phyloP scores from a whole-genome alignment of 2,329 filamentous ascomycete species.

The Fusarium coffeatum region DNA sequence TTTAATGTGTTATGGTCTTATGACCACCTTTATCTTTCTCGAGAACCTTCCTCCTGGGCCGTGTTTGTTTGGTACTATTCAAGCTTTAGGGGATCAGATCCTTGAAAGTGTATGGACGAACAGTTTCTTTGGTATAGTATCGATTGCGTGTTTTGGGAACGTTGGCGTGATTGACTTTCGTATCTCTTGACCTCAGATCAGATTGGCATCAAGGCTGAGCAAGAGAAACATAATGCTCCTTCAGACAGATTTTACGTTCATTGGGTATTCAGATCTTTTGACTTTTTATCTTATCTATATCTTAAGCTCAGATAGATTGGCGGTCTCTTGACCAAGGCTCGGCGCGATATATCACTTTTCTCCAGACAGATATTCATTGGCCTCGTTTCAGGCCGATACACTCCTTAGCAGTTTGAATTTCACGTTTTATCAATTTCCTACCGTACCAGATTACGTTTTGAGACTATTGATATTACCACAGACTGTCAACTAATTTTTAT shows the following conservation, averaged over 20 bases:
- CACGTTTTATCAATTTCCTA: fast-evolving
- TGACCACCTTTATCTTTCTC: background rate
- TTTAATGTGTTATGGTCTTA: background rate
- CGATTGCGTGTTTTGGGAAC: background rate
- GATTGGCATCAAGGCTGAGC: background rate
- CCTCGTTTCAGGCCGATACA: background rate
- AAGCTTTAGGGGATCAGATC: too few species aligned
- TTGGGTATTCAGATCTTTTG: too few species aligned
- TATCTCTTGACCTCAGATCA: background rate
- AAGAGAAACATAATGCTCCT: background rate
- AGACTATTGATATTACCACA: too few species aligned
- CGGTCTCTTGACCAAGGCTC: background rate
- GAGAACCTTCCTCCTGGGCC: background rate
- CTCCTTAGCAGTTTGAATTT: background rate
- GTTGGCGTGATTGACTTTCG: background rate
- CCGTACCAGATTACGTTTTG: too few species aligned
- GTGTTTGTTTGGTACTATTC: background rate
- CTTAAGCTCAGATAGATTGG: background rate
- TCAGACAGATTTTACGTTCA: too few species aligned
- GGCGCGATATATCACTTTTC: background rate
- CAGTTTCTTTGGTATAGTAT: background rate
- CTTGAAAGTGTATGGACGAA: too few species aligned
- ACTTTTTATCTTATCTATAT: too few species aligned
- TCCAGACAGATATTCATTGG: background rate
- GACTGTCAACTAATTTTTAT: too few species aligned